Percentiles rank a stretch among this genome's conserved stretches.
These are phyloP conservation scores for Salix suchowensis DNA, from an alignment of 345 rosid genomes.

Conservation along the genomic window DNA sequence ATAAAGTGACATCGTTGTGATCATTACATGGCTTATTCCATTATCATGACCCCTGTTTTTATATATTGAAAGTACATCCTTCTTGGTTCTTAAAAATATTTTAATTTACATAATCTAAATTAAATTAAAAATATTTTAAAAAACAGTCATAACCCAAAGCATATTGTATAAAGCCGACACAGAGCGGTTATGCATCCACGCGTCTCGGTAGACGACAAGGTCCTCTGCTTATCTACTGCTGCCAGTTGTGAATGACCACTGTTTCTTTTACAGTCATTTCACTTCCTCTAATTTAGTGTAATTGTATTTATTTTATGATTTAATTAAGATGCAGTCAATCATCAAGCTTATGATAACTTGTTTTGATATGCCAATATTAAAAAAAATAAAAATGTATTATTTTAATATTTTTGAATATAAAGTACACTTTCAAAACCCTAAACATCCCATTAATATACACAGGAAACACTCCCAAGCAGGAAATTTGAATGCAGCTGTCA, in stretches of 20 bases:
- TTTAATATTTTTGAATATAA: too few relatives aligned
- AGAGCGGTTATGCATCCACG: slow-evolving; percentile 1
- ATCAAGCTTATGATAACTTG: background rate
- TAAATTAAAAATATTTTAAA: too few relatives aligned
- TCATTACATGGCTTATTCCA: background rate
- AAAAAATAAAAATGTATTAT: too few relatives aligned
- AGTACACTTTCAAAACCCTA: too few relatives aligned
- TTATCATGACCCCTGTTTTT: background rate
- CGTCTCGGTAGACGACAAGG: background rate
- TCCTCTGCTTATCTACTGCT: background rate
- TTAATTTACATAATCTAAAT: too few relatives aligned
- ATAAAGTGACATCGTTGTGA: background rate
- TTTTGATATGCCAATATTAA: too few relatives aligned
- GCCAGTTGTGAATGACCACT: background rate
- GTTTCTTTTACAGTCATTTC: background rate
- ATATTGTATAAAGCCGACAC: background rate
- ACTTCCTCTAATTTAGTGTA: background rate
- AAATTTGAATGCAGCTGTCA: background rate
- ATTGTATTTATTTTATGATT: too few relatives aligned
- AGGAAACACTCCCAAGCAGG: background rate
- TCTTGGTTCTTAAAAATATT: too few relatives aligned
- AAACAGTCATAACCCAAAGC: background rate
- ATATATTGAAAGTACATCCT: too few relatives aligned
- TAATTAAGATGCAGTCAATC: background rate
- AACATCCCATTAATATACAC: too few relatives aligned